These are phyloP conservation scores for Ilyonectria destructans DNA, from an alignment of 2,329 filamentous ascomycete species.

Conservation along the genomic window DNA sequence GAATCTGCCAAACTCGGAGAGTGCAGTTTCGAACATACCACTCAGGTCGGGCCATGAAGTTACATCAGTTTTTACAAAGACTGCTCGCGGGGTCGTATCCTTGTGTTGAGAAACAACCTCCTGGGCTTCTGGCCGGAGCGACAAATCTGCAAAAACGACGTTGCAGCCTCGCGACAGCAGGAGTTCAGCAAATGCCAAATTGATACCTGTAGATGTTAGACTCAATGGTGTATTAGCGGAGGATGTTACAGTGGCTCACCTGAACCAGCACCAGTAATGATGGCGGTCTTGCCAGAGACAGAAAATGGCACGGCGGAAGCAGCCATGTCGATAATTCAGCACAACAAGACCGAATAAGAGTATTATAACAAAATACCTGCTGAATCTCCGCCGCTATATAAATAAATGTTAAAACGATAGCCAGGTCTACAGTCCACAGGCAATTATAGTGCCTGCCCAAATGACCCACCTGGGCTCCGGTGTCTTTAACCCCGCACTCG, in stretches of 20 bases:
- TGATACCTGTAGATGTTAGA: slow-evolving; percentile 55
- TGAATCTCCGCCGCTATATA: background rate
- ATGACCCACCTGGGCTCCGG: background rate
- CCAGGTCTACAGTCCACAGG: background rate
- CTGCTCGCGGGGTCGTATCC: slow-evolving; percentile 49
- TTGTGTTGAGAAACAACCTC: slow-evolving; percentile 50
- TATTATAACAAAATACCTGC: background rate
- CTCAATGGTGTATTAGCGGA: too few species aligned
- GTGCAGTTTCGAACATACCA: slow-evolving; percentile 54
- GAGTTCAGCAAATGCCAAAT: slow-evolving; percentile 61
- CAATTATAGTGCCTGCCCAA: background rate
- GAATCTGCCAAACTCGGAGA: slow-evolving; percentile 56
- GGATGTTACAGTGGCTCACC: slow-evolving; percentile 31
- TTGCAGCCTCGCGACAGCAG: slow-evolving; percentile 61
- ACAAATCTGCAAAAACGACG: slow-evolving; percentile 63
- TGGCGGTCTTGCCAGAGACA: slow-evolving; percentile 49
- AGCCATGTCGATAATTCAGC: slow-evolving; percentile 26
- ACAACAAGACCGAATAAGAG: background rate
- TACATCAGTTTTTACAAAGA: slow-evolving; percentile 64
- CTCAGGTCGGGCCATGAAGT: slow-evolving; percentile 59
- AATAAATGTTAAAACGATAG: background rate
- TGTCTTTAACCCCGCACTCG: slow-evolving; percentile 38
- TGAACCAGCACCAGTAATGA: slow-evolving; percentile 51
- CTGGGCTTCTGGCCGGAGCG: slow-evolving; percentile 60
- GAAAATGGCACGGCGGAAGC: slow-evolving; percentile 31